Evolutionary conservation across 352 stramenopile species (phyloP).

Genomic region (Globisporangium acanthophoron): DNA sequence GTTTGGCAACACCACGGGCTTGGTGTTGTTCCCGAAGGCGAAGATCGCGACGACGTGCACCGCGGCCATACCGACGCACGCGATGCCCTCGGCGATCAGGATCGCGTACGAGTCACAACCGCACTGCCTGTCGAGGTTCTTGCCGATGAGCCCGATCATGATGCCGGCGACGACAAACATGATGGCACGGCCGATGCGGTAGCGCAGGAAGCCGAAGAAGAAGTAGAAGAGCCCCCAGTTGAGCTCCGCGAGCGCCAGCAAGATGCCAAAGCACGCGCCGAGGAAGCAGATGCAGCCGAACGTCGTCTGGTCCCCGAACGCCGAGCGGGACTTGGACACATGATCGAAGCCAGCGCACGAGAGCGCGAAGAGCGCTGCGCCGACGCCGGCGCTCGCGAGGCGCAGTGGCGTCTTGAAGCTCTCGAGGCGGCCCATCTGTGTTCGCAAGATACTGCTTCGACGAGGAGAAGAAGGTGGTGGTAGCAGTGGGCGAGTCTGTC

Average conservation of each 20-base stretch:
- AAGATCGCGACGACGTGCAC: slow-evolving; percentile 47
- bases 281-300: slow-evolving; percentile 76
- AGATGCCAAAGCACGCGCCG: slow-evolving; percentile 50
- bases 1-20: slow-evolving; percentile 5
- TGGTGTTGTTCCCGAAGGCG: slow-evolving; percentile 46
- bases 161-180: slow-evolving; percentile 54
- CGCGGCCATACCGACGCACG: slow-evolving; percentile 35
- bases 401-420: slow-evolving; percentile 30
- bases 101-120: slow-evolving; percentile 41
- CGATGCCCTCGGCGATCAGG: slow-evolving; percentile 46
- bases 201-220: slow-evolving; percentile 78
- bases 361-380: slow-evolving; percentile 34
- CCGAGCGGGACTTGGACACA: slow-evolving; percentile 18
- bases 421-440: not conserved
- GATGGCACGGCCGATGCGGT: slow-evolving; percentile 50
- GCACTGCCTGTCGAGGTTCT: slow-evolving; percentile 49
- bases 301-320: slow-evolving; percentile 43
- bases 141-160: slow-evolving; percentile 57
- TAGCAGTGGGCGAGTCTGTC: too few relatives aligned
- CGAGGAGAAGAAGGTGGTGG: too few relatives aligned
- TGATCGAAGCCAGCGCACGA: slow-evolving; percentile 50
- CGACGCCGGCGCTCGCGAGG: slow-evolving; percentile 25
- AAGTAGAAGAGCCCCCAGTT: slow-evolving; percentile 70
- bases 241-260: slow-evolving; percentile 55
- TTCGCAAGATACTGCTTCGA: too few relatives aligned